These are phyloP conservation scores for Chondrostereum purpureum DNA, from an alignment of 1,284 basidiomycete genomes.

Conservation along the genomic window DNA sequence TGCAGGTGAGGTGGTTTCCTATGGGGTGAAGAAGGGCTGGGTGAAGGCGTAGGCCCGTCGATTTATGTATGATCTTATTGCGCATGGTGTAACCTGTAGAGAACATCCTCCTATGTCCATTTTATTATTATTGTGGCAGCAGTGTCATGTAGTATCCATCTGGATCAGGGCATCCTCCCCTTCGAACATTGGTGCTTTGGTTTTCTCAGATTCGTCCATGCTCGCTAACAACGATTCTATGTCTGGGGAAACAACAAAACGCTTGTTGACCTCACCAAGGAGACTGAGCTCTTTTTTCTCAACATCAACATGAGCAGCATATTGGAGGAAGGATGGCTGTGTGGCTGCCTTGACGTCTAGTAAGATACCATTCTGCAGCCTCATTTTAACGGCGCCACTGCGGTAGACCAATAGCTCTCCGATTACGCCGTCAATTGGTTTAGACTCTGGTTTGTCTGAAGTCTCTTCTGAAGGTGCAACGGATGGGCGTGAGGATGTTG, in stretches of 20 bases:
- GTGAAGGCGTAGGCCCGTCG: no score
- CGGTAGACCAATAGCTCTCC: slow-evolving; percentile 79
- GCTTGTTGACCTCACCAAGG: slow-evolving; percentile 80
- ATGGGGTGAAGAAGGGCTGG: slow-evolving; percentile 11
- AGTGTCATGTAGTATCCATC: no score
- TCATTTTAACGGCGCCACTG: slow-evolving; percentile 84
- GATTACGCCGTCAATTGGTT: slow-evolving; percentile 67
- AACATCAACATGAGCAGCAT: slow-evolving; percentile 73
- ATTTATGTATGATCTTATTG: no score
- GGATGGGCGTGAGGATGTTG: slow-evolving; percentile 20
- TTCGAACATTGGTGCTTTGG: slow-evolving; percentile 26
- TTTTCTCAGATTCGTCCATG: slow-evolving; percentile 50
- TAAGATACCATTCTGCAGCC: slow-evolving; percentile 71
- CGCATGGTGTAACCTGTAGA: no score
- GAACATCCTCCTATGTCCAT: no score
- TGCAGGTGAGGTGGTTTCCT: slow-evolving; percentile 45
- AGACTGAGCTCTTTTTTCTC: slow-evolving; percentile 56
- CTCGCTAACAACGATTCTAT: slow-evolving; percentile 72
- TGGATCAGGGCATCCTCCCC: slow-evolving; percentile 46
- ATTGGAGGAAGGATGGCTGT: slow-evolving; percentile 85
- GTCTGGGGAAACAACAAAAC: slow-evolving; percentile 83
- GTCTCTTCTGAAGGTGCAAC: slow-evolving; percentile 17
- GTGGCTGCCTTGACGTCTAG: slow-evolving; percentile 82
- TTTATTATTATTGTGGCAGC: no score
- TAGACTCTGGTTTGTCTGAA: slow-evolving; percentile 23